Evolutionary conservation across 345 rosid species (phyloP).

Genomic region (Raphanus raphanistrum): DNA sequence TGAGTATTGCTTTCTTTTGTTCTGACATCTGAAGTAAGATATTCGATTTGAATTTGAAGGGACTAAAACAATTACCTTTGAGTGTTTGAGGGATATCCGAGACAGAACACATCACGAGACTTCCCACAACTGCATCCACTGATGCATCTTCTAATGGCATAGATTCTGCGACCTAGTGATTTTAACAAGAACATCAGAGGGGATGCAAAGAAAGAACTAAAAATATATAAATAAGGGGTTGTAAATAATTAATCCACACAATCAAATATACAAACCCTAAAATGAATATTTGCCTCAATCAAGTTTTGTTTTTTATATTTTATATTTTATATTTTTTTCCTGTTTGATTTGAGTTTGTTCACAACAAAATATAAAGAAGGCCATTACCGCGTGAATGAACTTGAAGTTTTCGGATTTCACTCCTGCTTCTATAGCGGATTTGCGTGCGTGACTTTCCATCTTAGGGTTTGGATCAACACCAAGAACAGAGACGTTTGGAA

Average conservation of each 20-base stretch:
- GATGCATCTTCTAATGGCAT: conserved; percentile 74
- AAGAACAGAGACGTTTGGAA: conserved; percentile 50
- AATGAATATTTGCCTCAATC: neutral
- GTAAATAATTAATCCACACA: neutral
- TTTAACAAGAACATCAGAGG: neutral
- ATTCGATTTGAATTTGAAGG: neutral
- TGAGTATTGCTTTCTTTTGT: neutral
- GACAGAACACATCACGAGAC: neutral
- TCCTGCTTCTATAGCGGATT: conserved; percentile 65
- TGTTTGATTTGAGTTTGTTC: neutral
- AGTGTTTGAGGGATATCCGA: neutral
- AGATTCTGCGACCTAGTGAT: conserved; percentile 69
- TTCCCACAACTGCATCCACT: conserved; percentile 72
- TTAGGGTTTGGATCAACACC: conserved; percentile 78
- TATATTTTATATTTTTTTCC: neutral
- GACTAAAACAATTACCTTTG: conserved; percentile 20
- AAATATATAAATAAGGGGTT: too few relatives aligned
- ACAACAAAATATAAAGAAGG: neutral
- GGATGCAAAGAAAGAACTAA: neutral
- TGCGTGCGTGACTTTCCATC: conserved; percentile 69
- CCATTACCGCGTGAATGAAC: conserved; percentile 63
- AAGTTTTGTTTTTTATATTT: neutral
- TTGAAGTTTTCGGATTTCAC: conserved; percentile 53
- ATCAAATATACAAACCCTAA: neutral
- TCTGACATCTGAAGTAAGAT: neutral